These are phyloP conservation scores for Ricinus communis DNA, from an alignment of 345 rosid species.

Conservation along the genomic window DNA sequence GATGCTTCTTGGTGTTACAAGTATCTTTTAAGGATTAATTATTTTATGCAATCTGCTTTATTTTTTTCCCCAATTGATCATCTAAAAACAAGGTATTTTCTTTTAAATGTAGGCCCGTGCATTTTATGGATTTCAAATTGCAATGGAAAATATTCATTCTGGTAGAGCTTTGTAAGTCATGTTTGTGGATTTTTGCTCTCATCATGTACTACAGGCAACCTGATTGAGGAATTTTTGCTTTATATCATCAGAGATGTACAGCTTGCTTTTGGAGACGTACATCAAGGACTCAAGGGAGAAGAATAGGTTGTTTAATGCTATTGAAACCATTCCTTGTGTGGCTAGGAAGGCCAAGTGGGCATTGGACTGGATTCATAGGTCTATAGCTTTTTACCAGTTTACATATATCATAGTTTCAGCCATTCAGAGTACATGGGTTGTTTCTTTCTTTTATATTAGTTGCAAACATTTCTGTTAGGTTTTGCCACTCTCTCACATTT, in stretches of 20 bases:
- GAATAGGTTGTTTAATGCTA: conserved; percentile 78
- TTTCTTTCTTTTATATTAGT: too few relatives aligned
- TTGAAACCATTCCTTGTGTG: conserved; percentile 78
- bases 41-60: neutral
- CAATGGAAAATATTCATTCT: conserved; percentile 94
- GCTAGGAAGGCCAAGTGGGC: conserved; percentile 83
- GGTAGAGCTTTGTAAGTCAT: conserved; percentile 46
- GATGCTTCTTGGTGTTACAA: neutral
- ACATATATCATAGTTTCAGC: neutral
- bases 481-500: too few relatives aligned
- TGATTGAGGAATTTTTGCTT: conserved; percentile 17
- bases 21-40: conserved; percentile 3
- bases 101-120: conserved; percentile 67
- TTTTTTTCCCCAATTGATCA: conserved; percentile 3
- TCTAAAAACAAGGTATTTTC: conserved; percentile 27
- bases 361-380: conserved; percentile 81
- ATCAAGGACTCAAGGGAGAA: conserved; percentile 82
- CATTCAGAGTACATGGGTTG: neutral
- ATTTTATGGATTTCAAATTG: conserved; percentile 90
- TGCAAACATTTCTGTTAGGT: too few relatives aligned
- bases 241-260: conserved; percentile 70
- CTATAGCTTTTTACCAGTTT: neutral
- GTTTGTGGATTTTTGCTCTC: conserved; percentile 2
- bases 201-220: neutral
- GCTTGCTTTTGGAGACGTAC: conserved; percentile 87